phyloP scores from a whole-genome alignment of 2,329 filamentous ascomycete genomes.

The Aspergillus arachidicola region DNA sequence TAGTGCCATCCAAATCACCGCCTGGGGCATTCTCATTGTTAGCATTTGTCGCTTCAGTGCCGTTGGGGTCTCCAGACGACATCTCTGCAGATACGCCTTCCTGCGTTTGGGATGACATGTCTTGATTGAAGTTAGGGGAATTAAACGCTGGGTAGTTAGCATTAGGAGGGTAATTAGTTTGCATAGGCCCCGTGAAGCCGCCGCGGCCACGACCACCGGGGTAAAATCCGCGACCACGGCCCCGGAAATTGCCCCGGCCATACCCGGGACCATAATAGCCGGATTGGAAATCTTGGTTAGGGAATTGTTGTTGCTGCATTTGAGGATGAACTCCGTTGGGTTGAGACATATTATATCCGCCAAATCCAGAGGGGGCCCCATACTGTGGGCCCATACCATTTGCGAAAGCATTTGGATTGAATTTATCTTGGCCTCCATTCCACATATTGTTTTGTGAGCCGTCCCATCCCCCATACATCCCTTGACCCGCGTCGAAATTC shows the following conservation, averaged over 20 bases:
- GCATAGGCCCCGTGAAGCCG: conserved; percentile 41
- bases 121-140: conserved; percentile 31
- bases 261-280: conserved; percentile 75
- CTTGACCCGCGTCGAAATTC: conserved; percentile 55
- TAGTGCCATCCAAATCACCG: conserved; percentile 34
- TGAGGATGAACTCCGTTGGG: conserved; percentile 82
- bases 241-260: conserved; percentile 62
- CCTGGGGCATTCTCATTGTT: conserved; percentile 39
- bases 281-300: conserved; percentile 69
- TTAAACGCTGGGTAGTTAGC: conserved; percentile 37
- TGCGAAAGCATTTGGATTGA: conserved; percentile 77
- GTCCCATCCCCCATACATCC: conserved; percentile 79
- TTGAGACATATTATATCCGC: conserved; percentile 70
- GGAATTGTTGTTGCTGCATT: conserved; percentile 54
- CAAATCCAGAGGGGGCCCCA: conserved; percentile 75
- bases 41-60: conserved; percentile 28
- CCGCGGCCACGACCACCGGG: conserved; percentile 46
- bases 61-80: conserved; percentile 14
- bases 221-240: conserved; percentile 64
- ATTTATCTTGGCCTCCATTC: conserved; percentile 87
- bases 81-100: conserved; percentile 20
- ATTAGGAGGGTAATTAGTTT: conserved; percentile 36
- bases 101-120: conserved; percentile 17
- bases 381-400: conserved; percentile 79
- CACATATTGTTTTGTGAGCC: conserved; percentile 71